phyloP scores from a whole-genome alignment of 257 asterid genomes.

The Eustoma russellianum region DNA sequence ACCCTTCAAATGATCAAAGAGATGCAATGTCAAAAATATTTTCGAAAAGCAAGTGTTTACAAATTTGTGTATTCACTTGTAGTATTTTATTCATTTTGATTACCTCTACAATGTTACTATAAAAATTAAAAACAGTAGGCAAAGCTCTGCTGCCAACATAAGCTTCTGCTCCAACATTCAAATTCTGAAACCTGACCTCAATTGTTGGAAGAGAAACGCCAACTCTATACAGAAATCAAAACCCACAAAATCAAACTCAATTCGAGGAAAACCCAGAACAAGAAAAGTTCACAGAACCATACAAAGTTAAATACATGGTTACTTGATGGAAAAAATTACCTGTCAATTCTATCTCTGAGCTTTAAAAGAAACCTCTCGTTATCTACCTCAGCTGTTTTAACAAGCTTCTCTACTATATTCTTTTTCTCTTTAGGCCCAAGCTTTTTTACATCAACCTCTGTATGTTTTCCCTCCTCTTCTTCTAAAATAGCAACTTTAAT shows the following conservation, averaged over 20 bases:
- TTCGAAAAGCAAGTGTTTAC: too few relatives aligned
- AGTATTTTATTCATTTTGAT: conserved; percentile 4
- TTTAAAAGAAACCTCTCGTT: conserved; percentile 55
- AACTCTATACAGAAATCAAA: conserved; percentile 7
- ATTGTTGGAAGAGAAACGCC: conserved; percentile 62
- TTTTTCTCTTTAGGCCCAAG: conserved; percentile 20
- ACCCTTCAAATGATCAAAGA: conserved; percentile 25
- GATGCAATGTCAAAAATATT: not conserved
- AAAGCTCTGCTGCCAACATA: conserved; percentile 60
- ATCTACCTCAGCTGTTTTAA: conserved; percentile 52
- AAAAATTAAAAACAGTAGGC: conserved; percentile 60
- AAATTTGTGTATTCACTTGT: not conserved
- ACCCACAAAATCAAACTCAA: not conserved
- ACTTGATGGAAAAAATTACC: conserved; percentile 21
- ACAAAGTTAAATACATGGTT: too few relatives aligned
- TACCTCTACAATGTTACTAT: conserved; percentile 55
- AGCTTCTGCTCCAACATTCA: conserved; percentile 57
- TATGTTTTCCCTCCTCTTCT: conserved; percentile 10
- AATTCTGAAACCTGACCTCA: conserved; percentile 57
- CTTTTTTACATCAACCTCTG: conserved; percentile 7
- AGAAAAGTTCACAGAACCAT: not conserved
- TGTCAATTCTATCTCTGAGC: conserved; percentile 44
- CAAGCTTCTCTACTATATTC: conserved; percentile 43
- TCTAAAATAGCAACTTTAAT: conserved; percentile 7
- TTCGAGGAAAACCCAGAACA: not conserved